Percentiles rank a stretch among this genome's conserved stretches.
Conservation (phyloP, 768 basidiomycete genomes). For the Cystofilobasidium macerans region DNA sequence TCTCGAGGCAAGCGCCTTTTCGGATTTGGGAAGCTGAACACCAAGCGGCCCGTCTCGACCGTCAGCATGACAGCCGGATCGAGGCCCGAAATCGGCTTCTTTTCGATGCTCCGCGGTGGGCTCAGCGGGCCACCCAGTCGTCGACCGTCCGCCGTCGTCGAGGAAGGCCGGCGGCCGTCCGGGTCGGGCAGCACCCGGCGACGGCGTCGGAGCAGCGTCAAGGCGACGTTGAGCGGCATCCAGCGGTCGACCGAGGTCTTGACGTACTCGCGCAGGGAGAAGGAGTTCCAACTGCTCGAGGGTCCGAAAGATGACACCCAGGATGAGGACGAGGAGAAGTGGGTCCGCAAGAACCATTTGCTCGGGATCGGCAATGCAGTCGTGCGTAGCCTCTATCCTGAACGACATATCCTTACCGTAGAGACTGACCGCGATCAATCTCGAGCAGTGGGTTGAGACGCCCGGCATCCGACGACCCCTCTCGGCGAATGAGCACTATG, state of each 20-base stretch:
- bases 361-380: slow-evolving; percentile 1
- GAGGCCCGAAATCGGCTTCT: background rate
- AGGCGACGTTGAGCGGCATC: background rate
- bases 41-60: background rate
- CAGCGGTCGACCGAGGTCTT: background rate
- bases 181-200: background rate
- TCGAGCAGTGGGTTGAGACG: slow-evolving; percentile 1
- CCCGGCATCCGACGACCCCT: background rate
- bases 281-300: background rate
- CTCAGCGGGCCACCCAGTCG: too few species aligned
- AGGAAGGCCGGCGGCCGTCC: background rate
- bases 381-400: background rate
- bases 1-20: background rate
- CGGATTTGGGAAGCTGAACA: background rate
- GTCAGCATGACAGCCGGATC: background rate
- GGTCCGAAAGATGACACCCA: background rate
- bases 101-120: background rate
- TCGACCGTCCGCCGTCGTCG: background rate
- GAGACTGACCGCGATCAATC: too few species aligned
- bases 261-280: background rate
- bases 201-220: background rate
- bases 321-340: background rate
- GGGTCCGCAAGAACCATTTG: background rate
- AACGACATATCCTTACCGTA: background rate
- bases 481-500: slow-evolving; percentile 1